These are phyloP conservation scores for Puccinia triticina DNA, from an alignment of 1,284 basidiomycete genomes.

Conservation along the genomic window DNA sequence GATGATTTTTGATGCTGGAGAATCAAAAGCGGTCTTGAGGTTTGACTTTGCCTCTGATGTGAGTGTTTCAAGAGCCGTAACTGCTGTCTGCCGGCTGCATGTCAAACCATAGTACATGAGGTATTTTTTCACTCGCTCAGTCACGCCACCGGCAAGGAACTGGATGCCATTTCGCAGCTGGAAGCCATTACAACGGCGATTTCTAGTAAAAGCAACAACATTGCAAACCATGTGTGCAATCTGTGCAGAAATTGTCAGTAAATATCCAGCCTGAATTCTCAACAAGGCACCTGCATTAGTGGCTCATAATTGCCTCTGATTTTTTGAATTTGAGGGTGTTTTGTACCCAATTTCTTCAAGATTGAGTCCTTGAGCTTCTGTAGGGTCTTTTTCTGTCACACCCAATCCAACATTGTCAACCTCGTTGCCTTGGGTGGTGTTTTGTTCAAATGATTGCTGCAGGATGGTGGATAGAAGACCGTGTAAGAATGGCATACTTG, in stretches of 20 bases:
- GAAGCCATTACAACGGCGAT: neutral
- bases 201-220: neutral
- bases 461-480: neutral
- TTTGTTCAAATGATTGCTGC: neutral
- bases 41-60: neutral
- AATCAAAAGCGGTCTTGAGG: neutral
- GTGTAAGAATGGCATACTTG: neutral
- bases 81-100: neutral
- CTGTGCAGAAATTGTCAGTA: neutral
- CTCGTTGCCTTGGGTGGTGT: neutral
- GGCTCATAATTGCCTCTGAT: neutral
- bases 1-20: neutral
- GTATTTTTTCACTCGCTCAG: neutral
- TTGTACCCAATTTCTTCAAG: neutral
- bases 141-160: slow-evolving; percentile 2
- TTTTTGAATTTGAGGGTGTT: neutral
- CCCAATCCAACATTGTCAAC: neutral
- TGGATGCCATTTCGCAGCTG: slow-evolving; percentile 11
- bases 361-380: neutral
- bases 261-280: neutral
- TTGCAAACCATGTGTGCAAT: neutral
- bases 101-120: neutral
- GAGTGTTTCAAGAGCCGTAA: neutral
- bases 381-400: neutral
- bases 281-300: neutral